These are phyloP conservation scores for Acacia acuminata DNA, from an alignment of 306 rosid genomes.

Conservation along the genomic window DNA sequence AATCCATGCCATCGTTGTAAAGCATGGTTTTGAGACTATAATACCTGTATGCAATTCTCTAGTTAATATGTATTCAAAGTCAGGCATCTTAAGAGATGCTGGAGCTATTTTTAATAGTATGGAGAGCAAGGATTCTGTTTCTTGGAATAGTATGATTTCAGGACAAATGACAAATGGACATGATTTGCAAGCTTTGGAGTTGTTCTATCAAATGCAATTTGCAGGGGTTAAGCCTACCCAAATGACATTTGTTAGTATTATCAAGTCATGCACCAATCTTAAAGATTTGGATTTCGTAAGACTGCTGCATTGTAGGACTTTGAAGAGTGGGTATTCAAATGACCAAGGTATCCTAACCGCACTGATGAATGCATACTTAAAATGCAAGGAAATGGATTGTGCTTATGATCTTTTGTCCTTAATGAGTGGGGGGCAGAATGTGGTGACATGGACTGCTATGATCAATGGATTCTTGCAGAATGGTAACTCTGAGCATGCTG, in stretches of 20 bases:
- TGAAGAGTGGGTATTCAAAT: conserved; percentile 59
- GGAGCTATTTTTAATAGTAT: conserved; percentile 59
- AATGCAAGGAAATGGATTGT: conserved; percentile 64
- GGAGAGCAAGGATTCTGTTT: conserved; percentile 58
- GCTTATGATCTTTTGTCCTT: conserved; percentile 58
- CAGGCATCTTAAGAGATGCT: conserved; percentile 60
- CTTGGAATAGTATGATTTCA: conserved; percentile 80
- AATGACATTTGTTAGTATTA: conserved; percentile 51
- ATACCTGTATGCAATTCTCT: conserved; percentile 62
- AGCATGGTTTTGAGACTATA: conserved; percentile 61
- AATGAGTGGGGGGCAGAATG: conserved; percentile 48
- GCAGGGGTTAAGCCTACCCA: conserved; percentile 58
- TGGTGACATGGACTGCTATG: conserved; percentile 94
- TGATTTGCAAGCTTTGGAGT: conserved; percentile 60
- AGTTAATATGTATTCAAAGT: conserved; percentile 67
- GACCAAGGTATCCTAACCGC: conserved; percentile 57
- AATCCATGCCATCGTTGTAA: conserved; percentile 63
- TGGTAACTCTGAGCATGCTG: conserved; percentile 55
- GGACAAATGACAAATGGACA: conserved; percentile 62
- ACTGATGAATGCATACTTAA: conserved; percentile 70
- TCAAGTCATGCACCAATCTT: conserved; percentile 66
- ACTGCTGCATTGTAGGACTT: conserved; percentile 62
- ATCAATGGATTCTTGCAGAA: conserved; percentile 76
- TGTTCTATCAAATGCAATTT: conserved; percentile 59
- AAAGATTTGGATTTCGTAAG: conserved; percentile 52